A percentile compares a stretch with the other conserved stretches of the same genome.
Conservation (phyloP, 345 rosid species). For the Pugionium dolabratum region DNA sequence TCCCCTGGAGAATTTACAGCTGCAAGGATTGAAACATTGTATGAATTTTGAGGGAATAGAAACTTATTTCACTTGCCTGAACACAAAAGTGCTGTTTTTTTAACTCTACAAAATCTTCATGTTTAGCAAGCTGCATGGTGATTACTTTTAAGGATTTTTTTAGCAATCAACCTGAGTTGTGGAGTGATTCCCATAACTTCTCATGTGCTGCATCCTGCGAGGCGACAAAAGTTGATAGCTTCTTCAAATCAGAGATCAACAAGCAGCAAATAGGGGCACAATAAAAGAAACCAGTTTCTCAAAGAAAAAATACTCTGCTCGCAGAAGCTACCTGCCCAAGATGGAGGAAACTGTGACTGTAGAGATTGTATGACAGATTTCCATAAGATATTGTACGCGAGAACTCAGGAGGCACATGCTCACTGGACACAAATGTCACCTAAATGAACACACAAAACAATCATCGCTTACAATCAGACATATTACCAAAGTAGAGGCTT, state of each 20-base stretch:
- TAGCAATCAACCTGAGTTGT: slow-evolving; percentile 45
- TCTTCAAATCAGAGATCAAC: slow-evolving; percentile 12
- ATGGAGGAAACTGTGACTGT: slow-evolving; percentile 90
- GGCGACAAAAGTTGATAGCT: slow-evolving; percentile 29
- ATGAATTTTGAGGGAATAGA: neutral
- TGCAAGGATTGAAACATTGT: slow-evolving; percentile 38
- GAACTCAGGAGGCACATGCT: slow-evolving; percentile 65
- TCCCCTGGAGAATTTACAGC: slow-evolving; percentile 47
- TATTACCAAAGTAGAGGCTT: neutral
- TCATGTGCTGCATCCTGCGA: slow-evolving; percentile 81
- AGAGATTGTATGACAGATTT: slow-evolving; percentile 66
- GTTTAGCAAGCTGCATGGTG: neutral
- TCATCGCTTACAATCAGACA: neutral
- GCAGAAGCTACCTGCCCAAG: slow-evolving; percentile 69
- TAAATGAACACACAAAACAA: slow-evolving; percentile 4
- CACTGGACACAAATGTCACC: slow-evolving; percentile 49
- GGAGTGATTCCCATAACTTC: slow-evolving; percentile 57
- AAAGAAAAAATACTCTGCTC: slow-evolving; percentile 12
- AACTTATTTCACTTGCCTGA: neutral
- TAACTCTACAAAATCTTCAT: neutral
- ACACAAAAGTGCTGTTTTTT: neutral
- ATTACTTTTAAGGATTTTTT: neutral
- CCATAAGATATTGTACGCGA: slow-evolving; percentile 58
- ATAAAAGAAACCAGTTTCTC: neutral
- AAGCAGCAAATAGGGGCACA: slow-evolving; percentile 3